A percentile compares a stretch with the other conserved stretches of the same genome.
Conservation (phyloP, 768 basidiomycete species). For the Hemileccinum rubropunctum region DNA sequence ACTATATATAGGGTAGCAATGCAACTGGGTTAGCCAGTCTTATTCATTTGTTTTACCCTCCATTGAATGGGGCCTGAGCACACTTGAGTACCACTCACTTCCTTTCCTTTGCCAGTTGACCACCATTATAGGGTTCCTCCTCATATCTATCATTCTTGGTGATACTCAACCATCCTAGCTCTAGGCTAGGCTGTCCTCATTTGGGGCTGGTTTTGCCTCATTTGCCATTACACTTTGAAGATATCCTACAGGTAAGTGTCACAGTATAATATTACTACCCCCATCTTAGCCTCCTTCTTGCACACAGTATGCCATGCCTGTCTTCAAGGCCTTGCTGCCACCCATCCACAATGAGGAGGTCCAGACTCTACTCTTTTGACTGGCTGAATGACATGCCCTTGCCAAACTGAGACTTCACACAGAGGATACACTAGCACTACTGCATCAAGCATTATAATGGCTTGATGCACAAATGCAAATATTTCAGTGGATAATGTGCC, state of each 20-base stretch:
- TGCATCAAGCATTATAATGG: background rate
- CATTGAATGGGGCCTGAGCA: no score
- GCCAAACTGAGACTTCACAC: background rate
- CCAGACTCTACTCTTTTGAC: background rate
- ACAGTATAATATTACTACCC: background rate
- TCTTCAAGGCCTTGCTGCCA: background rate
- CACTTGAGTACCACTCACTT: no score
- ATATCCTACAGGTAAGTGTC: background rate
- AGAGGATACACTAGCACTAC: background rate
- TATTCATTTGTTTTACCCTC: no score
- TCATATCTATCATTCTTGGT: no score
- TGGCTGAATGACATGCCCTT: background rate
- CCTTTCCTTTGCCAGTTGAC: no score
- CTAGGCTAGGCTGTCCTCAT: no score
- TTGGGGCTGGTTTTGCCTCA: no score
- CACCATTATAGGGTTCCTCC: no score
- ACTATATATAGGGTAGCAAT: no score
- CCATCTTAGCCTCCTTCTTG: background rate
- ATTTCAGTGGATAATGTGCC: background rate
- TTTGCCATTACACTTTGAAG: background rate
- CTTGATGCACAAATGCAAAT: background rate
- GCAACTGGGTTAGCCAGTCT: no score
- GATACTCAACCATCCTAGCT: no score
- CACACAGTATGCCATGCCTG: background rate
- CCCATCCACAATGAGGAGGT: background rate